Evolutionary conservation across 2,329 filamentous ascomycete genomes (phyloP).

Genomic region (Phoma herbarum): DNA sequence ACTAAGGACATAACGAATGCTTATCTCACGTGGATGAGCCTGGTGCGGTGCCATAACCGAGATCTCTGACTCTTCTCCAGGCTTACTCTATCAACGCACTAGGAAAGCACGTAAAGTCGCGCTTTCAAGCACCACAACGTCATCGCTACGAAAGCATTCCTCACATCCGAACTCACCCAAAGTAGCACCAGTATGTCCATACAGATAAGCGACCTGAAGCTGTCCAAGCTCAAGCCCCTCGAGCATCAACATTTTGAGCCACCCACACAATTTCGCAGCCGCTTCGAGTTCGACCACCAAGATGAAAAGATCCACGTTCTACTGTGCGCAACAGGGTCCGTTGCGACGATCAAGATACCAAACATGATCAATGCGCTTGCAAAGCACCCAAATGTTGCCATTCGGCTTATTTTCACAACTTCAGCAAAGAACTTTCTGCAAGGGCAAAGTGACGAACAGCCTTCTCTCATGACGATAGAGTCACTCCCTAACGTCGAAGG

Average conservation of each 20-base stretch:
- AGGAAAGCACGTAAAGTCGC: conserved; percentile 3
- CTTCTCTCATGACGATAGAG: conserved; percentile 67
- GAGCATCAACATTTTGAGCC: conserved; percentile 34
- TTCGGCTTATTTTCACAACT: conserved; percentile 83
- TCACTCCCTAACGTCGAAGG: conserved; percentile 76
- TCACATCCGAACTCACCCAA: neutral
- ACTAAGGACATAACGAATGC: neutral
- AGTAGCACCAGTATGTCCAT: conserved; percentile 33
- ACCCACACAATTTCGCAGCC: conserved; percentile 21
- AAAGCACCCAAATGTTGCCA: conserved; percentile 67
- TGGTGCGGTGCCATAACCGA: conserved; percentile 19
- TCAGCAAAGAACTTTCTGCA: conserved; percentile 78
- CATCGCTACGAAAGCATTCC: conserved; percentile 19
- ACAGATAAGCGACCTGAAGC: conserved; percentile 37
- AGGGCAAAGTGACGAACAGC: conserved; percentile 81
- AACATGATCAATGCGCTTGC: conserved; percentile 64
- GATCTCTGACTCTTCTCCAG: neutral
- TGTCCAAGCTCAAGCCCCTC: conserved; percentile 40
- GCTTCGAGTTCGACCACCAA: conserved; percentile 38
- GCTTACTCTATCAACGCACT: conserved; percentile 22
- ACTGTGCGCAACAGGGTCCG: conserved; percentile 73
- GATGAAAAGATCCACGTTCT: conserved; percentile 64
- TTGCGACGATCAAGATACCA: conserved; percentile 84
- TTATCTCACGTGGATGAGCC: conserved; percentile 11
- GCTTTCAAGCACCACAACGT: conserved; percentile 10